These are phyloP conservation scores for Sisymbrium irio DNA, from an alignment of 345 rosid species.

Conservation along the genomic window DNA sequence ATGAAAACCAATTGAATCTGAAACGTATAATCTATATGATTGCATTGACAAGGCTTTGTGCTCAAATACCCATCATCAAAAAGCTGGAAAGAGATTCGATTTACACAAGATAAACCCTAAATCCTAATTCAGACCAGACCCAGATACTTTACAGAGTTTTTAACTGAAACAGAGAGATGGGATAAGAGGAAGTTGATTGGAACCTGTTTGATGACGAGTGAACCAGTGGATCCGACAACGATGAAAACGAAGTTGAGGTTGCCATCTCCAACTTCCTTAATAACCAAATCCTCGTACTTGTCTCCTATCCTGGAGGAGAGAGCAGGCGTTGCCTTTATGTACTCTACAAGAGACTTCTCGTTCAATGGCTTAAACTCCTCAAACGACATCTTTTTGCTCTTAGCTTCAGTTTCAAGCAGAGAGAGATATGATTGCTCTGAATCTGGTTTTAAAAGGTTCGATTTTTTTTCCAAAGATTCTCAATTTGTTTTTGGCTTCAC, in stretches of 20 bases:
- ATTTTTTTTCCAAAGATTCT: slow-evolving; percentile 17
- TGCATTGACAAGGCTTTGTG: not conserved
- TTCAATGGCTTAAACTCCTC: slow-evolving; percentile 65
- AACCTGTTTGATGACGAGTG: slow-evolving; percentile 91
- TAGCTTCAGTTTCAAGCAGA: slow-evolving; percentile 34
- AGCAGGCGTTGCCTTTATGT: slow-evolving; percentile 71
- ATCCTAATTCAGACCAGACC: not conserved
- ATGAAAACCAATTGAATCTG: not conserved
- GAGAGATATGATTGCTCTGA: not conserved
- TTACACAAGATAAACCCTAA: slow-evolving; percentile 23
- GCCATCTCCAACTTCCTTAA: slow-evolving; percentile 96
- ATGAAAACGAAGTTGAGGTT: slow-evolving; percentile 91
- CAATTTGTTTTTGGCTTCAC: not conserved
- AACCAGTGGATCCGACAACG: slow-evolving; percentile 57
- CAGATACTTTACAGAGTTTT: not conserved
- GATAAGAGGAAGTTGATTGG: not conserved
- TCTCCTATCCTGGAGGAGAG: slow-evolving; percentile 61
- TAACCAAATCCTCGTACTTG: slow-evolving; percentile 55
- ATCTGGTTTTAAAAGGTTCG: slow-evolving; percentile 15
- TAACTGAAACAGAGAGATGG: not conserved
- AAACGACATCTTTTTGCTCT: slow-evolving; percentile 45
- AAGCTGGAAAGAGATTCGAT: not conserved
- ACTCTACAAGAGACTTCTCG: slow-evolving; percentile 70
- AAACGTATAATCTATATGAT: not conserved
- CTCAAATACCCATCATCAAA: not conserved